phyloP scores from a whole-genome alignment of 1,139 yeast species.

The Blastobotrys elegans region DNA sequence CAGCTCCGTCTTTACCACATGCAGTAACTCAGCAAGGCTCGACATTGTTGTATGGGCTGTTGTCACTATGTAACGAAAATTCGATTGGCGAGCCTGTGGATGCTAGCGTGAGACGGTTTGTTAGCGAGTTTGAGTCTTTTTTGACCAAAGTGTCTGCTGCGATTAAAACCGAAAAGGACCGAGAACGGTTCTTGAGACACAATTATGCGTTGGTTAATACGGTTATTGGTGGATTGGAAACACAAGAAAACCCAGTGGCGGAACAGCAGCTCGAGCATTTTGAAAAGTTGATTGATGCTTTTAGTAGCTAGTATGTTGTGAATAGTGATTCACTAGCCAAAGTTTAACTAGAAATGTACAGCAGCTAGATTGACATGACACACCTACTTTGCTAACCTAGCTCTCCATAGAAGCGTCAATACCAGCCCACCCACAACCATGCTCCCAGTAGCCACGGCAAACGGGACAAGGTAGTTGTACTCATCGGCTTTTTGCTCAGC shows the following conservation, averaged over 20 bases:
- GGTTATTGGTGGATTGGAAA: conserved; percentile 38
- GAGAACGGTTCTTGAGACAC: conserved; percentile 69
- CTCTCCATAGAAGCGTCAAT: background rate
- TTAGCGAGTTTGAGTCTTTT: conserved; percentile 74
- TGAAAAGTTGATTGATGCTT: conserved; percentile 56
- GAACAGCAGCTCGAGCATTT: conserved; percentile 59
- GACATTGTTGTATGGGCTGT: conserved; percentile 64
- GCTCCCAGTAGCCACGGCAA: conserved; percentile 24
- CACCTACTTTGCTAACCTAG: background rate
- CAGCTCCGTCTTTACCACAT: conserved; percentile 46
- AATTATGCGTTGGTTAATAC: conserved; percentile 51
- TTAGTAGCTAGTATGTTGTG: too few species aligned
- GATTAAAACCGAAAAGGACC: conserved; percentile 43
- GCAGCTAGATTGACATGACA: too few species aligned
- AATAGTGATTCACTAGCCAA: too few species aligned
- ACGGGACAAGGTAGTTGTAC: conserved; percentile 42
- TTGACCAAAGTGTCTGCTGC: conserved; percentile 55
- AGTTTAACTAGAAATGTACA: too few species aligned
- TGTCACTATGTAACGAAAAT: conserved; percentile 44
- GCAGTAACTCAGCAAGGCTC: conserved; percentile 79
- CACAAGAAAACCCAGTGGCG: conserved; percentile 46
- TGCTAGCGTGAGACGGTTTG: conserved; percentile 59
- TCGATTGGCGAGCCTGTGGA: conserved; percentile 60
- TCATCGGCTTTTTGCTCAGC: conserved; percentile 60
- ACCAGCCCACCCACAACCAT: background rate